Base-by-base conservation (phyloP, 768 basidiomycete genomes). In the Pilatotrama ljubarskyi region DNA sequence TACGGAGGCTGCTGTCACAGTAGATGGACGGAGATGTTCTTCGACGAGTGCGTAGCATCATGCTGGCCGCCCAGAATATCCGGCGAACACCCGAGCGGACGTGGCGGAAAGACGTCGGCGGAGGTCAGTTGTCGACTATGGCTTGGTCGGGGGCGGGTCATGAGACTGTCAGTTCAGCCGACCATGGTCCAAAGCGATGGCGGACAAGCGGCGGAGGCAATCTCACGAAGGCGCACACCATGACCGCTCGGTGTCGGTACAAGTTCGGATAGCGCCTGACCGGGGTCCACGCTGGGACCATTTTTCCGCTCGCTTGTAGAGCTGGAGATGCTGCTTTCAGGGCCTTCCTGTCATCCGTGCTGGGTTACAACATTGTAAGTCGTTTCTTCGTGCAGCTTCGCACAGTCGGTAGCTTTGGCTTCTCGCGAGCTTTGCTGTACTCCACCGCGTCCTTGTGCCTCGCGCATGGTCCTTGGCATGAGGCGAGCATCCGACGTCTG, bases 101-200 rank as follows among this genome's bases (percentile, higher is more conserved):
- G 58, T 5, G 38, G 59, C 70, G 70, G 70, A 67, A 66, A 68
- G 63, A 70, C 68, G 63, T 71, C 69, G 70, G 70, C 47, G 37
- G 44, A 55, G 69, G 62, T 65, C 69, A 66, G 52, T 70, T 58
- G 56, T 50, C 51, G 37, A 51, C 54, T 5, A 20, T 35, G 32
- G 24, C 43, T 13, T 38, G 43, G 42, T 50, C 47, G 58, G 37
- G 38, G 17, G 40, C 7, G 24, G 46, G 54, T 64, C 63, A 64
- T 64, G 63, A 32, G 63, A 60, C 55, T 8, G 26, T n/a, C 24
- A 24, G 32, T 59, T 64, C 58, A 52, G 22, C 63, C 62, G 61
- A 57, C 51, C 37, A 24, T 42, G 51, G 46, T 35, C 61, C 61
- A 58, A 20, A 20, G 26, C 8, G 51, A 36, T 11, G 32, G 46